Evolutionary conservation across 164 flowering plant species (phyloP).

Genomic region (Magnolia sinica): DNA sequence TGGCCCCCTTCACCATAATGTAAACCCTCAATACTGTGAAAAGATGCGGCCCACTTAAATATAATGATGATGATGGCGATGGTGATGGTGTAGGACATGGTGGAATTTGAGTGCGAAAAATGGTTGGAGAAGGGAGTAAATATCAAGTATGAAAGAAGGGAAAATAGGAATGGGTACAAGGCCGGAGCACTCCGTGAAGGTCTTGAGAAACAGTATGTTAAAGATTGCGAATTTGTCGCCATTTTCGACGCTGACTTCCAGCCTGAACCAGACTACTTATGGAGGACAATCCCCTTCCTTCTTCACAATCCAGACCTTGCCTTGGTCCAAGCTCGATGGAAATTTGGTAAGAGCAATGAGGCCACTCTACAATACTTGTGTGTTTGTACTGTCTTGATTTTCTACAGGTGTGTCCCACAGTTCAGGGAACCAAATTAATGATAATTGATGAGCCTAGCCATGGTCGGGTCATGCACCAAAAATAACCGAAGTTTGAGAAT

Average conservation of each 20-base stretch:
- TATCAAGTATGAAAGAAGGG: slow-evolving; percentile 47
- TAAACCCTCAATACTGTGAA: no score
- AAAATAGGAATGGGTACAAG: slow-evolving; percentile 62
- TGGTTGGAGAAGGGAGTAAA: slow-evolving; percentile 54
- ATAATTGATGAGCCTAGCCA: no score
- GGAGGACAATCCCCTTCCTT: slow-evolving; percentile 53
- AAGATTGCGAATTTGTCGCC: slow-evolving; percentile 52
- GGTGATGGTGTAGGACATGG: slow-evolving; percentile 38
- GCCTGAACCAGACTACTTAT: slow-evolving; percentile 53
- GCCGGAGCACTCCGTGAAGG: slow-evolving; percentile 70
- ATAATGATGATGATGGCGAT: no score
- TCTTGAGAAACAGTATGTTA: slow-evolving; percentile 41
- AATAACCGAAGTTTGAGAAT: no score
- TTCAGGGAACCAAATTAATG: no score
- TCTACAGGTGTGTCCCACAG: no score
- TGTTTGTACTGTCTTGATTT: background rate
- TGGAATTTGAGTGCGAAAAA: slow-evolving; percentile 53
- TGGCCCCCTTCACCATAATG: no score
- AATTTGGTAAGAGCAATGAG: slow-evolving; percentile 37
- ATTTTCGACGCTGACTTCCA: slow-evolving; percentile 77
- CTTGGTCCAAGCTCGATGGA: slow-evolving; percentile 74
- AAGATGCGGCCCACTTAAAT: no score
- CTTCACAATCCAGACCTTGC: slow-evolving; percentile 50
- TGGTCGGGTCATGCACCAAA: no score
- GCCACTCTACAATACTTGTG: background rate